Conservation (phyloP, 2,329 filamentous ascomycete genomes). For the Acephala macrosclerotiorum region DNA sequence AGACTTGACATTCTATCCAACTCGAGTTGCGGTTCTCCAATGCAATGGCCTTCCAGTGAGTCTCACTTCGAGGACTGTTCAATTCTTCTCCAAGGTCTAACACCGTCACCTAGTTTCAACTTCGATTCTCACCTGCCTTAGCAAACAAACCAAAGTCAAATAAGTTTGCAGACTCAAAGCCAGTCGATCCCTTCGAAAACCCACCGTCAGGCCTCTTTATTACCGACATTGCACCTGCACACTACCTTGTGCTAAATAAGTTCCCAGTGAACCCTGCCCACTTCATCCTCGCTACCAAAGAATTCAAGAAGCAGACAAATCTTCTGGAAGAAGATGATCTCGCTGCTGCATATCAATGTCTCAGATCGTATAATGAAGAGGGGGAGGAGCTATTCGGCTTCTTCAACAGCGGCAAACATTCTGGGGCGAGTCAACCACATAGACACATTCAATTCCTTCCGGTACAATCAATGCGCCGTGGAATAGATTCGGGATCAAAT, state of each 20-base stretch:
- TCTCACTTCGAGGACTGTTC: background rate
- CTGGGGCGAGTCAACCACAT: slow-evolving; percentile 76
- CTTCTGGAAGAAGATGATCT: slow-evolving; percentile 68
- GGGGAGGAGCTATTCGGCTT: slow-evolving; percentile 45
- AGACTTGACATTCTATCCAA: slow-evolving; percentile 41
- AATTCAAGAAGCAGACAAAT: slow-evolving; percentile 69
- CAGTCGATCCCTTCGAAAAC: slow-evolving; percentile 70
- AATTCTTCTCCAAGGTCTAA: background rate
- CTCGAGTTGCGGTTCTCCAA: slow-evolving; percentile 40
- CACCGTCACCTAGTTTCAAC: slow-evolving; percentile 65
- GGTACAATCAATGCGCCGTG: slow-evolving; percentile 66
- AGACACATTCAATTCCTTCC: slow-evolving; percentile 77
- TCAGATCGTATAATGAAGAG: slow-evolving; percentile 59
- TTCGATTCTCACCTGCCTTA: slow-evolving; percentile 74
- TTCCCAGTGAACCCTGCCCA: slow-evolving; percentile 75
- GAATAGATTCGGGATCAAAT: slow-evolving; percentile 40
- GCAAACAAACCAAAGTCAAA: slow-evolving; percentile 68
- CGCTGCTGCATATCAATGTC: slow-evolving; percentile 65
- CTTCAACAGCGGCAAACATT: slow-evolving; percentile 69
- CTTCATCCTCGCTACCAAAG: slow-evolving; percentile 74
- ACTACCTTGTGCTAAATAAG: slow-evolving; percentile 77
- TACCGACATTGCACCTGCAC: slow-evolving; percentile 59
- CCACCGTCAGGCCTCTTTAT: slow-evolving; percentile 62
- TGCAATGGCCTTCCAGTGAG: slow-evolving; percentile 39
- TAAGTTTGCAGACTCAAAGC: slow-evolving; percentile 43